Evolutionary conservation across 2,329 filamentous ascomycete species (phyloP).

Genomic region (Cordyceps pruinosa): DNA sequence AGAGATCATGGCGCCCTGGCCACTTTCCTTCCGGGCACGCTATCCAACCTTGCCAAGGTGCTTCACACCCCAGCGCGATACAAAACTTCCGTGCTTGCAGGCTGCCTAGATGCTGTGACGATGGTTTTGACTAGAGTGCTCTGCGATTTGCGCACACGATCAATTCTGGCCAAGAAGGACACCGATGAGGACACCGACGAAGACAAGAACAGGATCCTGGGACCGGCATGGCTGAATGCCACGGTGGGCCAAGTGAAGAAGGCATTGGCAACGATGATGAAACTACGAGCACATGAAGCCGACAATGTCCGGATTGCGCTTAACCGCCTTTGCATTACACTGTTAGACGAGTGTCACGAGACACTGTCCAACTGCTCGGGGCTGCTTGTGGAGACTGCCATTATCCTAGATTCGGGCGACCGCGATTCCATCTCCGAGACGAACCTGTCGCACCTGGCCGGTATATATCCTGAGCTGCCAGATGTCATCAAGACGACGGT

Average conservation of each 20-base stretch:
- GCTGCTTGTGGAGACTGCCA: conserved; percentile 74
- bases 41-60: conserved; percentile 73
- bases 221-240: conserved; percentile 65
- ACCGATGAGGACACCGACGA: conserved; percentile 19
- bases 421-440: conserved; percentile 35
- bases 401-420: conserved; percentile 56
- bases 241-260: conserved; percentile 77
- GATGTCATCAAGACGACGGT: conserved; percentile 63
- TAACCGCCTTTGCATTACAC: conserved; percentile 60
- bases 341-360: conserved; percentile 71
- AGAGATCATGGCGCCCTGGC: conserved; percentile 69
- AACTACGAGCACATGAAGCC: conserved; percentile 64
- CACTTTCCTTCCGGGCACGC: conserved; percentile 79
- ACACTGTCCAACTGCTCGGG: conserved; percentile 62
- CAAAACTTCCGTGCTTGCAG: conserved; percentile 53
- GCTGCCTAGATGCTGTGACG: conserved; percentile 52
- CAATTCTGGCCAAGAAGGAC: conserved; percentile 33
- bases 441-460: conserved; percentile 54
- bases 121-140: conserved; percentile 48
- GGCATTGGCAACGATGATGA: conserved; percentile 70
- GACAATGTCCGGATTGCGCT: conserved; percentile 62
- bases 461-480: conserved; percentile 53
- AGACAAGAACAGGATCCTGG: conserved; percentile 32
- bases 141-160: conserved; percentile 49
- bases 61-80: conserved; percentile 59